A percentile compares a stretch with the other conserved stretches of the same genome.
phyloP scores from a whole-genome alignment of 2,329 filamentous ascomycete genomes.

The Coniosporium tulheliwenetii region DNA sequence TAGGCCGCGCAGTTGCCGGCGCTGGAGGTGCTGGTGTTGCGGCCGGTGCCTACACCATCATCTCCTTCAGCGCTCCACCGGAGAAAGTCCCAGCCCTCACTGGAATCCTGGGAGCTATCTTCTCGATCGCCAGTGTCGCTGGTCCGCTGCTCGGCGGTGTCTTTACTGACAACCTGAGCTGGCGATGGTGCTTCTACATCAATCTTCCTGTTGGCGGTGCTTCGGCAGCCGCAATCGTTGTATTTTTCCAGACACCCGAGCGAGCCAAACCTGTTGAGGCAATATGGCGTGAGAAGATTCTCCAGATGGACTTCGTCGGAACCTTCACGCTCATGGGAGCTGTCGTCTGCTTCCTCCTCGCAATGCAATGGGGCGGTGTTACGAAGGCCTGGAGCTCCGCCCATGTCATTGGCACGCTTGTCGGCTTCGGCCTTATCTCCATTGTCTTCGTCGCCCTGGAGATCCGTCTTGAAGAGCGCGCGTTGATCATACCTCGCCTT shows the following conservation, averaged over 20 bases:
- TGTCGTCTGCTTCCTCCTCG: constrained; percentile 26
- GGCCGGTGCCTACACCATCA: constrained; percentile 22
- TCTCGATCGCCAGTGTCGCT: constrained; percentile 22
- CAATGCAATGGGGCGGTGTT: constrained; percentile 28
- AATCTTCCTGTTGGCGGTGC: constrained; percentile 30
- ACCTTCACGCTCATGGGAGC: constrained; percentile 22
- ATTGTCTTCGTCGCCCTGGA: constrained; percentile 20
- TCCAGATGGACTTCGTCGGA: constrained; percentile 30
- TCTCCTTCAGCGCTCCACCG: constrained; percentile 26
- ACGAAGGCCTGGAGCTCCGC: constrained; percentile 19
- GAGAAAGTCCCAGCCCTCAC: constrained; percentile 21
- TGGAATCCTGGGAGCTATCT: constrained; percentile 20
- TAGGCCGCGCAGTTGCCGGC: constrained; percentile 25
- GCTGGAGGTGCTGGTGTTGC: constrained; percentile 23
- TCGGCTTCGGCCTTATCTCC: constrained; percentile 24
- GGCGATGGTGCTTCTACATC: constrained; percentile 28
- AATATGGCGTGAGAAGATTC: constrained; percentile 15
- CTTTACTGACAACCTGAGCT: constrained; percentile 23
- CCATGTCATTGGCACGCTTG: constrained; percentile 29
- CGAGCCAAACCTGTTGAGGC: constrained; percentile 9
- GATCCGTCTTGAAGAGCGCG: constrained; percentile 21
- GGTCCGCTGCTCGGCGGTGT: constrained; percentile 29
- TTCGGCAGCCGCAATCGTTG: constrained; percentile 19
- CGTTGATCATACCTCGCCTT: constrained; percentile 23
- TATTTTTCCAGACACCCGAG: constrained; percentile 22